Evolutionary conservation across 345 rosid species (phyloP), one percentile per base, ranked within the genome.

Genomic region (Brassica nigra): DNA sequence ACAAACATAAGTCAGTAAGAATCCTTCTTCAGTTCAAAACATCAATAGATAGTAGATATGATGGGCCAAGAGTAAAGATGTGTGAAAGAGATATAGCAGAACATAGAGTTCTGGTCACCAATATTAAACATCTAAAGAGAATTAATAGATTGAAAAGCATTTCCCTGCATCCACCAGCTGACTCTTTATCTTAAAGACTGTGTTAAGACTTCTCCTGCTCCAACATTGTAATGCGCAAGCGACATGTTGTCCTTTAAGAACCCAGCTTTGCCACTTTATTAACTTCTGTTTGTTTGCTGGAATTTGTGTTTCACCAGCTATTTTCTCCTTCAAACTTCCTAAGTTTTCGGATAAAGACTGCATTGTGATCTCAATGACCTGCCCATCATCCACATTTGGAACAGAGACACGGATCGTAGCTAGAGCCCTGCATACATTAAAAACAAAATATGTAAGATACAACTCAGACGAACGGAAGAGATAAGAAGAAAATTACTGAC

Each of bases 231-330:
- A 76, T 91, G 86, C 8, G 97, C 93, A 79, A 90, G 93, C 11
- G 95, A 87, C 92, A 93, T 84, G 79, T 90, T 93, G 80, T 93
- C 98, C 88, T 93, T 93, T 23, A 93, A 87, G 76, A 93, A 93
- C 72, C 98, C 95, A 34, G 92, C 89, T 84, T 90, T 90, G 69
- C 97, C 97, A 82, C 95, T 93, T 23, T 0, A 23, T 23, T 81
- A 93, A 71, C 79, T 91, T 93, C 86, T 93, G 98, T 75, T 93
- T 93, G 86, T 91, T 93, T 62, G 97, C 87, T 28, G 92, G 90
- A 74, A 91, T 90, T 75, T 91, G 98, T 70, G 85, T 90, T 79
- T 89, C 93, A 76, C 93, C 98, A 0, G 97, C 97, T 73, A 93
- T 91, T 85, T 93, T 93, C 87, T 93, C 98, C 82, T 93, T 93